Evolutionary conservation across 768 basidiomycete species (phyloP).

Genomic region (Panaeolus papilionaceus): DNA sequence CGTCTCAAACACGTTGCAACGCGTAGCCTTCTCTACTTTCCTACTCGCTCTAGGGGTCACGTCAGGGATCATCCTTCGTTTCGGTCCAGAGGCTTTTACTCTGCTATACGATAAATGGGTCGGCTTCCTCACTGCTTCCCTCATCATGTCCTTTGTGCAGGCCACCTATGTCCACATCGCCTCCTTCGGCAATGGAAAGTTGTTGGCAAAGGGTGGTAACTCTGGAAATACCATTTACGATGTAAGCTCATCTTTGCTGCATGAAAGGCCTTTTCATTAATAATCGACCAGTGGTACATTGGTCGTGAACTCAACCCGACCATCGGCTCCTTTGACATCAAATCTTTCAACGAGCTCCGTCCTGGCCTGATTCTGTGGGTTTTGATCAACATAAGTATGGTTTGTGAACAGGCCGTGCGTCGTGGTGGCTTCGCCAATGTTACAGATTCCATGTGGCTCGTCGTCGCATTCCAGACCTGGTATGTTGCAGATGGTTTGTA

Average conservation of each 20-base stretch:
- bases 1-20: conserved; percentile 11
- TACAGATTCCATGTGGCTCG: conserved; percentile 93
- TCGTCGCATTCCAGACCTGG: conserved; percentile 82
- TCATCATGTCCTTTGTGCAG: conserved; percentile 81
- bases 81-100: conserved; percentile 82
- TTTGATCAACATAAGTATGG: conserved; percentile 88
- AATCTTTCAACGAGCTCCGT: conserved; percentile 83
- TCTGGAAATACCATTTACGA: conserved; percentile 88
- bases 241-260: conserved; percentile 52
- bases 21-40: conserved; percentile 88
- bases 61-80: conserved; percentile 70
- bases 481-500: conserved; percentile 89
- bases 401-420: conserved; percentile 87
- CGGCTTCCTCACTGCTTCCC: conserved; percentile 83
- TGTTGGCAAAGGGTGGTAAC: conserved; percentile 95
- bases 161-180: conserved; percentile 70
- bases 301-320: conserved; percentile 95
- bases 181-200: conserved; percentile 71
- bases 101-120: conserved; percentile 93
- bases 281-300: conserved; percentile 75
- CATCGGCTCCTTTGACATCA: conserved; percentile 71
- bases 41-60: conserved; percentile 80
- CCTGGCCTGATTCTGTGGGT: conserved; percentile 94
- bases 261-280: background rate
- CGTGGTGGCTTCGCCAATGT: conserved; percentile 68